A percentile compares a stretch with the other conserved stretches of the same genome.
These are phyloP conservation scores for Epichloe sp. DNA, from an alignment of 2,329 filamentous ascomycete species.

Conservation along the genomic window DNA sequence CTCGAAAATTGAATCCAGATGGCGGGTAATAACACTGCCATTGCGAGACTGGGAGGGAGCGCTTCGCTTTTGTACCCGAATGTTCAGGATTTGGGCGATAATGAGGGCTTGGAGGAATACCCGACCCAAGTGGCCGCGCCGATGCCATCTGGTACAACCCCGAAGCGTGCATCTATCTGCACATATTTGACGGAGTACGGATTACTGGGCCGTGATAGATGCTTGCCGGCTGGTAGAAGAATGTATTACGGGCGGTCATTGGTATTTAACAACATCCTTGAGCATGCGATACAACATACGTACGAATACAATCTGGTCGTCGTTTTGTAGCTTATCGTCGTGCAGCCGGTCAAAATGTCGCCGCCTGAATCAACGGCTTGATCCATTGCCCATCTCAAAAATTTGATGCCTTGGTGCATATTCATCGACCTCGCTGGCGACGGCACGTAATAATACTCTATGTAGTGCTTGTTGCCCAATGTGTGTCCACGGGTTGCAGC, in stretches of 20 bases:
- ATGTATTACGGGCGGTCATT: constrained; percentile 1
- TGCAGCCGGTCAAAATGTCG: constrained; percentile 1
- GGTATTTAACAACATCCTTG: neutral
- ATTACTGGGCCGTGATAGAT: neutral
- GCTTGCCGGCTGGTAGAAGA: neutral
- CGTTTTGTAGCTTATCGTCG: neutral
- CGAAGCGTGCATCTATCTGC: neutral
- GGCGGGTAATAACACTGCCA: no score
- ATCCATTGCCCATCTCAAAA: neutral
- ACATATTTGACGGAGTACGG: neutral
- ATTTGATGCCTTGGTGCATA: neutral
- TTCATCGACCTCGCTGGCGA: no score
- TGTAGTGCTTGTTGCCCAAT: neutral
- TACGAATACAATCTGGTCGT: neutral
- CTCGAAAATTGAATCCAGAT: no score
- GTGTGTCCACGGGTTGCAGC: neutral
- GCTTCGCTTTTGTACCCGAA: neutral
- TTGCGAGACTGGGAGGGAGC: no score
- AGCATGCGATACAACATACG: neutral
- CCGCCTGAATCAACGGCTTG: neutral
- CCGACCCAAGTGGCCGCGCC: neutral
- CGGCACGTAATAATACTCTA: no score
- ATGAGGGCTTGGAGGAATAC: neutral
- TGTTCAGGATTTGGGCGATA: no score
- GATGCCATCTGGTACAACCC: neutral